phyloP scores from a whole-genome alignment of 352 stramenopile genomes.

The Globisporangium parvum region DNA sequence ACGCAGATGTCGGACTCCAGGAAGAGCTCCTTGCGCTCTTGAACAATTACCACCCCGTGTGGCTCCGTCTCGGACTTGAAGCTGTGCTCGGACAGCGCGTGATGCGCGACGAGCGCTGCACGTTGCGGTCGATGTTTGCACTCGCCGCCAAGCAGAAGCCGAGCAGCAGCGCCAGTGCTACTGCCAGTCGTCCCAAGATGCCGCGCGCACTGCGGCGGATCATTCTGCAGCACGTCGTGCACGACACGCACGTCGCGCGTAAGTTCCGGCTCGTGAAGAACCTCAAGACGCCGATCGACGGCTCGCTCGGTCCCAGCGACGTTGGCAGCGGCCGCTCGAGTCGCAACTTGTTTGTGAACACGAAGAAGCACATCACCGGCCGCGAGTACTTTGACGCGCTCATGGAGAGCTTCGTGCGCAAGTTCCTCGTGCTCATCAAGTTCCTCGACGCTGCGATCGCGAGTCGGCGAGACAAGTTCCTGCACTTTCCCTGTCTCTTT shows the following conservation, averaged over 20 bases:
- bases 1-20: slow-evolving; percentile 87
- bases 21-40: slow-evolving; percentile 80
- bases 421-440: slow-evolving; percentile 91
- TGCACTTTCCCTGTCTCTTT: slow-evolving; percentile 89
- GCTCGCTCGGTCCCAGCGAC: slow-evolving; percentile 30
- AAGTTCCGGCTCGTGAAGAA: slow-evolving; percentile 69
- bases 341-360: slow-evolving; percentile 30
- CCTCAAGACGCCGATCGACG: slow-evolving; percentile 59
- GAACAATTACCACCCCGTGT: slow-evolving; percentile 90
- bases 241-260: slow-evolving; percentile 49
- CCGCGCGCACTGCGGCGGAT: slow-evolving; percentile 48
- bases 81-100: slow-evolving; percentile 68
- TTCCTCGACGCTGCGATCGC: slow-evolving; percentile 89
- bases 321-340: slow-evolving; percentile 21
- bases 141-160: slow-evolving; percentile 20
- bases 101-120: slow-evolving; percentile 55
- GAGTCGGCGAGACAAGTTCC: slow-evolving; percentile 67
- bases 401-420: slow-evolving; percentile 83
- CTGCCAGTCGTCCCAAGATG: slow-evolving; percentile 26
- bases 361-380: slow-evolving; percentile 67
- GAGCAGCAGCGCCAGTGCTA: not conserved
- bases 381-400: slow-evolving; percentile 81
- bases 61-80: slow-evolving; percentile 88
- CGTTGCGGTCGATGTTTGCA: slow-evolving; percentile 41
- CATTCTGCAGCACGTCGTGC: slow-evolving; percentile 59